Conservation (phyloP, 257 asterid genomes). For the Solanum boliviense region DNA sequence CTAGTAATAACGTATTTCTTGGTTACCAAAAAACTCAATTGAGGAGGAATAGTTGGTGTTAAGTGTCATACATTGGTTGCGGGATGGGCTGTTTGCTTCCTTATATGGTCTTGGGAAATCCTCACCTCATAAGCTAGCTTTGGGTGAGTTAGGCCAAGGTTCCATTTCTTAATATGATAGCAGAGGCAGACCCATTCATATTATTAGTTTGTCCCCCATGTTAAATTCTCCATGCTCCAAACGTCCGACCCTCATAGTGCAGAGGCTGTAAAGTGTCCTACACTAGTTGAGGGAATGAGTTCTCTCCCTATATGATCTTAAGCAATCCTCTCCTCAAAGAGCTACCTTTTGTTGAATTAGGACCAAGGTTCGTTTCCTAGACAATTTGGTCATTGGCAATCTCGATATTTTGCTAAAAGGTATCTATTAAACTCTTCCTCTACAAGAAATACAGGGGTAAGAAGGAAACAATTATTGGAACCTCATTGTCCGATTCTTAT, state of each 20-base stretch:
- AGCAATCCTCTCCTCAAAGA: neutral
- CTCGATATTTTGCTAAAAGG: neutral
- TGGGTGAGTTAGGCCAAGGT: neutral
- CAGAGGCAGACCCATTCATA: neutral
- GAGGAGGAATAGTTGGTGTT: neutral
- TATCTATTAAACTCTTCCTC: neutral
- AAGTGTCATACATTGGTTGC: neutral
- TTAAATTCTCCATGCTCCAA: neutral
- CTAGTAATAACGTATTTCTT: neutral
- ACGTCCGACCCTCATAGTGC: neutral
- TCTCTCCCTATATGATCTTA: neutral
- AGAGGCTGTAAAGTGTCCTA: neutral
- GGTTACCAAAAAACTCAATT: neutral
- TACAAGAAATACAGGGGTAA: neutral
- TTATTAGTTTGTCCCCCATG: neutral
- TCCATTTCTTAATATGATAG: neutral
- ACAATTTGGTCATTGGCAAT: neutral
- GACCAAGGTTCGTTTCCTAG: neutral
- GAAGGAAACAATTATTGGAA: neutral
- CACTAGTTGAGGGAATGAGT: neutral
- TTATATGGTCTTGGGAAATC: neutral
- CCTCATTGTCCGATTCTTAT: neutral
- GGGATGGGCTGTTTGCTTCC: neutral
- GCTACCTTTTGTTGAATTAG: neutral
- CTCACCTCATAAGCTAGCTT: neutral